Conservation (phyloP, 352 stramenopile genomes). For the Globisporangium viniferum region DNA sequence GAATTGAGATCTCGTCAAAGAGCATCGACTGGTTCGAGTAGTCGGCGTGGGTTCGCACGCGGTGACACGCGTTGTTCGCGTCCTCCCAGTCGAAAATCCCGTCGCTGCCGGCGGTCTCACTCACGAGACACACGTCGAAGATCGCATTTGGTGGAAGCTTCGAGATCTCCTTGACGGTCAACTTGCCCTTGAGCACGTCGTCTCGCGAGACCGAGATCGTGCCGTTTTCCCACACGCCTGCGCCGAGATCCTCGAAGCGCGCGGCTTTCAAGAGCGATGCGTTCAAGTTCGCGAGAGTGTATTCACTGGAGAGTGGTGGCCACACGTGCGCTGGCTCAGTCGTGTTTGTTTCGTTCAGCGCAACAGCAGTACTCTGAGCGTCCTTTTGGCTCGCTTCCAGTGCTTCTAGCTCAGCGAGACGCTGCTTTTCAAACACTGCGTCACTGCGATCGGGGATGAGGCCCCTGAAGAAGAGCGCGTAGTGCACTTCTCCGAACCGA, state of each 20-base stretch:
- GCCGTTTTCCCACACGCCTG: constrained; percentile 70
- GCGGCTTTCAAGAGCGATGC: constrained; percentile 51
- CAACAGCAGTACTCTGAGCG: neutral
- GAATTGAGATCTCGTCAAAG: constrained; percentile 47
- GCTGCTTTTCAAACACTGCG: constrained; percentile 10
- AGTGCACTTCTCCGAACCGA: constrained; percentile 71
- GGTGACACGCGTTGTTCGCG: constrained; percentile 34
- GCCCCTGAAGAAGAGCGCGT: constrained; percentile 67
- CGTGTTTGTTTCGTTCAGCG: constrained; percentile 17
- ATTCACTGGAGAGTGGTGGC: constrained; percentile 48
- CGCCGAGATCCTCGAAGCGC: constrained; percentile 46
- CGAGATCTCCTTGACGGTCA: constrained; percentile 53
- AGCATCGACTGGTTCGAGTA: constrained; percentile 74
- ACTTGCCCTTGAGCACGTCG: constrained; percentile 49
- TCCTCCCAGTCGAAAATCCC: constrained; percentile 58
- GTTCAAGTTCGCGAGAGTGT: constrained; percentile 39
- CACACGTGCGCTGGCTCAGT: constrained; percentile 24
- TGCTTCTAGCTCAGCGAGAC: constrained; percentile 12
- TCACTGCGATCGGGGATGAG: constrained; percentile 36
- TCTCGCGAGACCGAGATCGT: constrained; percentile 72
- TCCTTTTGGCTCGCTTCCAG: constrained; percentile 12
- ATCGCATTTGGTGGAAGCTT: constrained; percentile 60
- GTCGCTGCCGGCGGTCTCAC: constrained; percentile 62
- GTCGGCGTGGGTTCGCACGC: constrained; percentile 63
- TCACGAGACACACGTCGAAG: constrained; percentile 74